A percentile compares a stretch with the other conserved stretches of the same genome.
Conservation (phyloP, 768 basidiomycete genomes). For the Neoboletus subvelutipes region DNA sequence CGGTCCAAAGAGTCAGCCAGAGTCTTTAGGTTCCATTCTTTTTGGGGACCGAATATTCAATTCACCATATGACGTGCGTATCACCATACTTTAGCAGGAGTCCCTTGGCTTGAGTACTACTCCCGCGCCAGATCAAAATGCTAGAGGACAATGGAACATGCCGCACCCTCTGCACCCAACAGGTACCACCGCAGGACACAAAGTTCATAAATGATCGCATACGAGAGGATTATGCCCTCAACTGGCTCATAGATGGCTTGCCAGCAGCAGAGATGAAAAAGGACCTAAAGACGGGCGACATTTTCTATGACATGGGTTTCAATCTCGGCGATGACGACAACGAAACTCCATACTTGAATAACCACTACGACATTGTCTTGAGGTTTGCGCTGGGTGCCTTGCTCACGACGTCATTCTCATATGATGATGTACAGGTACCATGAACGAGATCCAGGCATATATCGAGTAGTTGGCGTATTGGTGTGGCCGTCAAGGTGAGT, state of each 20-base stretch:
- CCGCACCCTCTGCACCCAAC: conserved; percentile 62
- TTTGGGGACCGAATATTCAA: conserved; percentile 95
- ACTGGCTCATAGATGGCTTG: conserved; percentile 93
- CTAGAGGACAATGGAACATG: conserved; percentile 74
- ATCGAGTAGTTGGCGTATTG: conserved; percentile 88
- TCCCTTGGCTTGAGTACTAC: conserved; percentile 7
- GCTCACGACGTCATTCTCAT: conserved; percentile 7
- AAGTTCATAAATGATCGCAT: conserved; percentile 92
- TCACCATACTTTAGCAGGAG: background rate
- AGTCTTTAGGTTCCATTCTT: conserved; percentile 89
- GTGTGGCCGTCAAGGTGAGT: conserved; percentile 67
- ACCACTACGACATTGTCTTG: conserved; percentile 88
- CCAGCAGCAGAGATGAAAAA: conserved; percentile 92
- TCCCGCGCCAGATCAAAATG: conserved; percentile 69
- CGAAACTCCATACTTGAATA: conserved; percentile 73
- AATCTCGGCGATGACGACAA: conserved; percentile 79
- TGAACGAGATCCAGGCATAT: conserved; percentile 60
- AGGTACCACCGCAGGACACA: conserved; percentile 68
- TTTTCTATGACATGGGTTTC: conserved; percentile 94
- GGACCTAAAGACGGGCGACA: conserved; percentile 73
- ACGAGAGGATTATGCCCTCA: conserved; percentile 87
- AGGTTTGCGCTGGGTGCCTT: conserved; percentile 42
- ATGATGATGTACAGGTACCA: conserved; percentile 64
- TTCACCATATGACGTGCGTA: conserved; percentile 79
- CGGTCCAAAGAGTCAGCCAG: conserved; percentile 73